These are phyloP conservation scores for Agaricus sinodeliciosus DNA, from an alignment of 768 basidiomycete species.

Conservation along the genomic window DNA sequence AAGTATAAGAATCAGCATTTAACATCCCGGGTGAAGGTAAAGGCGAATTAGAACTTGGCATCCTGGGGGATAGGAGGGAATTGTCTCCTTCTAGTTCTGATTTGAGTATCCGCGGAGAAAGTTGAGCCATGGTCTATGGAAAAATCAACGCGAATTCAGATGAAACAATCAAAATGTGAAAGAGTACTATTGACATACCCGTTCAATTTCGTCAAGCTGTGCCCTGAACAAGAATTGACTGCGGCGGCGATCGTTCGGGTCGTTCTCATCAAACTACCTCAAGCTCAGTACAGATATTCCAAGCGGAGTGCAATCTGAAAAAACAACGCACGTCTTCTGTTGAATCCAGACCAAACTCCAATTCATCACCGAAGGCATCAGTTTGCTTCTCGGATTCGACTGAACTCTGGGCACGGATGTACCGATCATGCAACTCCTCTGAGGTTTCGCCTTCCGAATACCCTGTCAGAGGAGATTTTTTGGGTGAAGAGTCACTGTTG, in stretches of 20 bases:
- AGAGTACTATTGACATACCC: slow-evolving; percentile 27
- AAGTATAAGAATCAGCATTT: slow-evolving; percentile 1
- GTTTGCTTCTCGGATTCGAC: slow-evolving; percentile 37
- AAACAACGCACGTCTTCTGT: slow-evolving; percentile 33
- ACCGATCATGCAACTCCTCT: slow-evolving; percentile 38
- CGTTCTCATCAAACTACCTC: slow-evolving; percentile 57
- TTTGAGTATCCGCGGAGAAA: slow-evolving; percentile 51
- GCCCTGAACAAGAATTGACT: slow-evolving; percentile 73
- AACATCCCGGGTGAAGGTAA: slow-evolving; percentile 15
- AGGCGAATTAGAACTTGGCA: slow-evolving; percentile 20
- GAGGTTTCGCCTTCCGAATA: slow-evolving; percentile 10
- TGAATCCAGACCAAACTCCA: slow-evolving; percentile 43
- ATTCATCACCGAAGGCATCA: slow-evolving; percentile 45
- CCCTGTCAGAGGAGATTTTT: slow-evolving; percentile 9
- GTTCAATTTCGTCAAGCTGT: slow-evolving; percentile 75
- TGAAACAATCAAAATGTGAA: neutral
- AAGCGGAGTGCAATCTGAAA: slow-evolving; percentile 5
- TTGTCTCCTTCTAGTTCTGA: slow-evolving; percentile 32
- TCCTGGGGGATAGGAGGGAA: slow-evolving; percentile 26
- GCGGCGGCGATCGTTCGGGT: slow-evolving; percentile 66
- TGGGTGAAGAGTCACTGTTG: slow-evolving; percentile 18
- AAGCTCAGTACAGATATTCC: slow-evolving; percentile 12
- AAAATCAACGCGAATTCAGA: neutral
- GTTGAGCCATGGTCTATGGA: slow-evolving; percentile 52
- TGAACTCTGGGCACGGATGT: slow-evolving; percentile 25